Evolutionary conservation across 2,329 filamentous ascomycete genomes (phyloP), one percentile per base, ranked within the genome.

Genomic region (Xylaria sp.): DNA sequence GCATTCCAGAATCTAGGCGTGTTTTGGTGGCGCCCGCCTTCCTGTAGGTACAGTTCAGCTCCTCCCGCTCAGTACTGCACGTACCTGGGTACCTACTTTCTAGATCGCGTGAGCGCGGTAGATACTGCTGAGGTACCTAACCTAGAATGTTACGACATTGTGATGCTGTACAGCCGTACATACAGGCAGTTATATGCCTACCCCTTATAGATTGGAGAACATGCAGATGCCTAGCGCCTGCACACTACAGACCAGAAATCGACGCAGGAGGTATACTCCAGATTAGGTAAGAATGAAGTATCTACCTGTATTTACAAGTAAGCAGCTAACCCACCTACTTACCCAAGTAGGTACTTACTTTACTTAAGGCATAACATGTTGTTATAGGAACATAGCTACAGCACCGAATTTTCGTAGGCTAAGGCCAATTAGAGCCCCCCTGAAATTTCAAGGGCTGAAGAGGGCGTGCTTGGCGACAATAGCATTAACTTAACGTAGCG

Each of bases 11-110:
- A 53, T 32, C 64, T 23, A 35, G 51, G 60, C 60, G 37, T 40
- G 23, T 32, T 29, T 54, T 65, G 61, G 61, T 68, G 66, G 61
- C 66, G 55, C 61, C 42, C 44, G 66, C 57, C 57, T 42, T 65
- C 65, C 51, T 61, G 57, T 51, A 68, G 66, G 66, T 65, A 35
- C 55, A 51, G 5, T 65, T 61, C 66, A 68, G 61, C 61, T 65
- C 5, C 35, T 35, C 40, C 18, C 2, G 27, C n/a, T n/a, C 50
- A 35, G 21, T 25, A 18, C 25, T 12, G 8, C 6, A 9, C 37
- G 13, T 18, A 42, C n/a, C n/a, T n/a, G n/a, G n/a, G n/a, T n/a
- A n/a, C n/a, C n/a, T n/a, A n/a, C 16, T 44, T 44, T 16, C 18
- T 6, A 44, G 44, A 9, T 48, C 44, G 44, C 44, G 44, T 48